These are phyloP conservation scores for Tripidium arundinaceum DNA, from an alignment of 202 grass and related monocot species.

Conservation along the genomic window DNA sequence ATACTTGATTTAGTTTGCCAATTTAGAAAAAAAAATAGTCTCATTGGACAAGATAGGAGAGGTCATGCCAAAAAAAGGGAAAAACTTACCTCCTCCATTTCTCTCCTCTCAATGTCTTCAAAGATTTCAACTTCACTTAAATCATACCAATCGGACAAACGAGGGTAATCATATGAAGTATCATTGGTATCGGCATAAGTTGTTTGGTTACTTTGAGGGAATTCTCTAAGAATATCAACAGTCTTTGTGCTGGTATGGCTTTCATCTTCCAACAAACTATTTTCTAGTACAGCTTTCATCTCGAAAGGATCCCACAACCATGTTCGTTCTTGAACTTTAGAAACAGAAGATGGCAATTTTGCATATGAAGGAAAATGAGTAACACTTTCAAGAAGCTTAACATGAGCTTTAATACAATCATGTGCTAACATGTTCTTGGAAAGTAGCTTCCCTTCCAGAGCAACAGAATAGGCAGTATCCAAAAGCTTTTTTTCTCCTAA, in stretches of 20 bases:
- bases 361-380: constrained; percentile 78
- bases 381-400: constrained; percentile 82
- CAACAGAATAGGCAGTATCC: constrained; percentile 56
- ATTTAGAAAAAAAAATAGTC: constrained; percentile 11
- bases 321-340: constrained; percentile 64
- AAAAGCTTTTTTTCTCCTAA: constrained; percentile 60
- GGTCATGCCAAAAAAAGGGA: constrained; percentile 1
- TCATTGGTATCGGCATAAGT: constrained; percentile 42
- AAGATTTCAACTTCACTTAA: constrained; percentile 68
- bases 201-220: constrained; percentile 43
- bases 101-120: constrained; percentile 74
- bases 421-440: constrained; percentile 83
- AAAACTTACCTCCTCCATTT: constrained; percentile 75
- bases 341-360: constrained; percentile 55
- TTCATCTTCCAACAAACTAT: constrained; percentile 29
- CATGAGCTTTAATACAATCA: constrained; percentile 71
- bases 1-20: constrained; percentile 10
- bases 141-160: constrained; percentile 68
- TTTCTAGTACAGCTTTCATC: constrained; percentile 46
- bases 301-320: constrained; percentile 86
- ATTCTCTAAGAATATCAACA: constrained; percentile 51
- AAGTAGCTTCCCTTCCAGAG: constrained; percentile 56
- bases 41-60: constrained; percentile 19
- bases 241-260: constrained; percentile 29
- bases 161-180: constrained; percentile 61